These are phyloP conservation scores for Candida patagonica DNA, from an alignment of 805 yeast species.

Conservation along the genomic window DNA sequence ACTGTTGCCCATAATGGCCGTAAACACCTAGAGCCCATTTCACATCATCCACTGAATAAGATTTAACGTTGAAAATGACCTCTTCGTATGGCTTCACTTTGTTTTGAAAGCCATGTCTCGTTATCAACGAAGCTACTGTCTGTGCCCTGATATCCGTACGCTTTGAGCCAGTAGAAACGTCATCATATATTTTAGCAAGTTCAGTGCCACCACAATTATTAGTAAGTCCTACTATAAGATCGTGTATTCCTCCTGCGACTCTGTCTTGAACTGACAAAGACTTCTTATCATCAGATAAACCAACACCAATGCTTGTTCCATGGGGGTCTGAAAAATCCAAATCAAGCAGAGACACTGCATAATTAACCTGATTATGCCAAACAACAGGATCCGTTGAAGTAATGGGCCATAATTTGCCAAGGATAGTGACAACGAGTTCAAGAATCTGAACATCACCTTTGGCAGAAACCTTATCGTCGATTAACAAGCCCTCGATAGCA, in stretches of 20 bases:
- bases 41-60: neutral
- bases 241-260: neutral
- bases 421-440: neutral
- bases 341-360: neutral
- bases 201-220: neutral
- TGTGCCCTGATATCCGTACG: constrained; percentile 1
- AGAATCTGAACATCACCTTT: neutral
- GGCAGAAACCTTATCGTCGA: neutral
- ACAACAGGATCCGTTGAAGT: neutral
- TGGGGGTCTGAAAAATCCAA: neutral
- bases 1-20: constrained; percentile 3
- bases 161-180: neutral
- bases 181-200: neutral
- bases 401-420: neutral
- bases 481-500: neutral
- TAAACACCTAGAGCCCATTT: neutral
- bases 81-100: neutral
- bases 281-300: neutral
- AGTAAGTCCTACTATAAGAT: neutral
- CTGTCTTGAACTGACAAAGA: neutral
- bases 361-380: neutral
- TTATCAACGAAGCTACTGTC: constrained; percentile 1
- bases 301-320: neutral
- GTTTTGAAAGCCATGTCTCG: neutral
- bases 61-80: neutral